phyloP scores from a whole-genome alignment of 768 basidiomycete species.

The Atractiella rhizophila region DNA sequence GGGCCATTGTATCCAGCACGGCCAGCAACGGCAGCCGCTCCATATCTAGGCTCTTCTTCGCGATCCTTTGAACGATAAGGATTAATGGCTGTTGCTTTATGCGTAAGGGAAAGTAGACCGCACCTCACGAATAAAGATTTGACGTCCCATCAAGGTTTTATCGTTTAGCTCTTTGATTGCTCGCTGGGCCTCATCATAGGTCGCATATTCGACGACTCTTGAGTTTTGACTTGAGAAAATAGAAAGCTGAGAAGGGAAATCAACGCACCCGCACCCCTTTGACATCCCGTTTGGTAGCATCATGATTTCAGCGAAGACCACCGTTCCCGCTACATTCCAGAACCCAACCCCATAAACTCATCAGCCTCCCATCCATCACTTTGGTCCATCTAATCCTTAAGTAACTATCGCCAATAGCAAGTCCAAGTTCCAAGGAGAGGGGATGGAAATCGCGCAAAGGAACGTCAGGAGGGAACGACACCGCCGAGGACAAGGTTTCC shows the following conservation, averaged over 20 bases:
- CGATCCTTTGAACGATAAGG: slow-evolving; percentile 41
- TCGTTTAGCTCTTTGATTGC: slow-evolving; percentile 79
- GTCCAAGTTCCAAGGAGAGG: too few relatives aligned
- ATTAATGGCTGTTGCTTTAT: background rate
- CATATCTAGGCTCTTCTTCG: slow-evolving; percentile 84
- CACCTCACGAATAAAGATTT: slow-evolving; percentile 91
- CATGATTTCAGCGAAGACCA: slow-evolving; percentile 98
- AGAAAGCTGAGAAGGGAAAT: slow-evolving; percentile 8
- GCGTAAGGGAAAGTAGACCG: background rate
- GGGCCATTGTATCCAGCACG: slow-evolving; percentile 15
- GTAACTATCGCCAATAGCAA: too few relatives aligned
- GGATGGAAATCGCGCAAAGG: too few relatives aligned
- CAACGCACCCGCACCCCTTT: slow-evolving; percentile 90
- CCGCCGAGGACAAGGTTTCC: too few relatives aligned
- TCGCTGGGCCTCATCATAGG: slow-evolving; percentile 64
- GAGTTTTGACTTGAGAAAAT: background rate
- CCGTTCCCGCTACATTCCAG: slow-evolving; percentile 89
- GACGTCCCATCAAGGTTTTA: slow-evolving; percentile 64
- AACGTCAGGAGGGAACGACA: too few relatives aligned
- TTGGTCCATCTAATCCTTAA: too few relatives aligned
- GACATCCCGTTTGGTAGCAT: slow-evolving; percentile 86
- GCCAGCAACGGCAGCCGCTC: slow-evolving; percentile 79
- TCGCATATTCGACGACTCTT: slow-evolving; percentile 86
- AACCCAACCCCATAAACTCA: slow-evolving; percentile 24
- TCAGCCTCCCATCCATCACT: background rate